Conservation (phyloP, 2,329 filamentous ascomycete species). For the Monosporascus sp. region DNA sequence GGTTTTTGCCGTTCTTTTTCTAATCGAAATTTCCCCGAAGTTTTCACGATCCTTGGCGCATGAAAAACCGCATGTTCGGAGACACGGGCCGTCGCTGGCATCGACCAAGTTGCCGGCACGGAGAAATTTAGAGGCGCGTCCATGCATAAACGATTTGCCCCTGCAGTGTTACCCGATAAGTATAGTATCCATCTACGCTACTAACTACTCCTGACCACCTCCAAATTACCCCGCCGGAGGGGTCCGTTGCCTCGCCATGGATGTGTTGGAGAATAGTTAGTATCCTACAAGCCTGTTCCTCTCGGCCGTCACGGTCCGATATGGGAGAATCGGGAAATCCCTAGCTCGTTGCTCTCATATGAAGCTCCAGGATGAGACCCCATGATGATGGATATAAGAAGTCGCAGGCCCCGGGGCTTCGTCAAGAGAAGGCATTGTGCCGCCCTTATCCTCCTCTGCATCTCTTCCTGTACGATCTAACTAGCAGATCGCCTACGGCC, state of each 20-base stretch:
- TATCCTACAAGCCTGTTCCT: conserved; percentile 23
- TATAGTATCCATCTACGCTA: neutral
- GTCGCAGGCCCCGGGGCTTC: conserved; percentile 9
- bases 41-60: neutral
- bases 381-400: conserved; percentile 19
- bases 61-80: conserved; percentile 12
- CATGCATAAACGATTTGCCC: neutral
- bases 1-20: neutral
- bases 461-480: neutral
- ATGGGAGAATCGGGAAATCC: conserved; percentile 34
- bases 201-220: conserved; percentile 6
- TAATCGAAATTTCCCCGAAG: conserved; percentile 3
- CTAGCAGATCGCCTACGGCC: conserved; percentile 11
- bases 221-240: conserved; percentile 28
- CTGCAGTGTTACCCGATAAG: neutral
- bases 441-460: conserved; percentile 4
- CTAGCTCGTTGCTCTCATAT: conserved; percentile 5
- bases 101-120: conserved; percentile 20
- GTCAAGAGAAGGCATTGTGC: conserved; percentile 8
- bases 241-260: conserved; percentile 19
- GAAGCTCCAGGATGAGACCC: conserved; percentile 3
- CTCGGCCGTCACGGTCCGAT: conserved; percentile 50
- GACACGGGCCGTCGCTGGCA: conserved; percentile 24
- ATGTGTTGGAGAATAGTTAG: conserved; percentile 20
- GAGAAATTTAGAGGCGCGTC: conserved; percentile 8